Conservation (phyloP, 805 yeast genomes). For the Saturnispora diversa region DNA sequence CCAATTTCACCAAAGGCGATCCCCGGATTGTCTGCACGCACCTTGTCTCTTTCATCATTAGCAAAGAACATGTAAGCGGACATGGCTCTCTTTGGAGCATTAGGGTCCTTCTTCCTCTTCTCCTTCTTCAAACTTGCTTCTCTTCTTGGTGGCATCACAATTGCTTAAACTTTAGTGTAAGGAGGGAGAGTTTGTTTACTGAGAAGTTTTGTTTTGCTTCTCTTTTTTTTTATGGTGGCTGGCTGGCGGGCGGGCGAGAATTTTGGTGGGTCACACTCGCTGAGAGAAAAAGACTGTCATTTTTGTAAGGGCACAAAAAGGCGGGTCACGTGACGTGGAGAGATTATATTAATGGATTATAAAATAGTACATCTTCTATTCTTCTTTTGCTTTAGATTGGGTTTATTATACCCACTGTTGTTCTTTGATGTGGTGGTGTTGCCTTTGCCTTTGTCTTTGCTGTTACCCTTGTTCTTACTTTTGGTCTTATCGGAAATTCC, state of each 20-base stretch:
- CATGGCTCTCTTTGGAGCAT: conserved; percentile 97
- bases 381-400: conserved; percentile 2
- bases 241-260: not conserved
- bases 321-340: not conserved
- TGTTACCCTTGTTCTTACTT: not conserved
- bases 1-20: conserved; percentile 94
- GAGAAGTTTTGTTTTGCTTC: too few species aligned
- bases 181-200: too few species aligned
- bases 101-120: conserved; percentile 62
- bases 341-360: conserved; percentile 1
- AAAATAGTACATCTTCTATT: conserved; percentile 5
- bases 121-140: conserved; percentile 18
- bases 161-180: too few species aligned
- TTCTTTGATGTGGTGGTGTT: not conserved
- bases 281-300: too few species aligned
- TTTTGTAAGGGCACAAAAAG: too few species aligned
- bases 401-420: not conserved
- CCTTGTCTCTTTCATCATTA: conserved; percentile 92
- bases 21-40: conserved; percentile 94
- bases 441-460: not conserved
- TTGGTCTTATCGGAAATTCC: not conserved
- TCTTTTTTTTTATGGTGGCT: not conserved
- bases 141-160: conserved; percentile 17
- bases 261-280: too few species aligned
- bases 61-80: conserved; percentile 99